Conservation (phyloP, 345 rosid species). For the rapeseed (Brassica napus) region DNA sequence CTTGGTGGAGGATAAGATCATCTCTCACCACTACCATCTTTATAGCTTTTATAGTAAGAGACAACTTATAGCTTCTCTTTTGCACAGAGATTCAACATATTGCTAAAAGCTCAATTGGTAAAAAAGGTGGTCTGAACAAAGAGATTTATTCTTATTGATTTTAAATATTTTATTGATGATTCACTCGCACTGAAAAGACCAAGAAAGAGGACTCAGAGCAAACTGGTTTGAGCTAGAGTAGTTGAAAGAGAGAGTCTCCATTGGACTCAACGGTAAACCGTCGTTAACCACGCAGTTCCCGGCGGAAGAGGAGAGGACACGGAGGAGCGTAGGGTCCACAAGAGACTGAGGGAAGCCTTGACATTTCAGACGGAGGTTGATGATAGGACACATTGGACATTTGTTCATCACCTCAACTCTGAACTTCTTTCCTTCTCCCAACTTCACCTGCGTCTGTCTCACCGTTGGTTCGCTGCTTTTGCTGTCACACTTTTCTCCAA, state of each 20-base stretch:
- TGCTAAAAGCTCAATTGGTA: constrained; percentile 13
- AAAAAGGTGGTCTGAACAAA: constrained; percentile 18
- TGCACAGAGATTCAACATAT: constrained; percentile 32
- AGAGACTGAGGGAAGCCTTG: constrained; percentile 41
- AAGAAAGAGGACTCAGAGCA: constrained; percentile 32
- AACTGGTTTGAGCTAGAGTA: constrained; percentile 32
- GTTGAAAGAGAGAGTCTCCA: constrained; percentile 36
- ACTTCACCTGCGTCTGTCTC: constrained; percentile 27
- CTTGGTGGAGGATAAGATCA: not conserved
- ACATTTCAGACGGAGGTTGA: constrained; percentile 39
- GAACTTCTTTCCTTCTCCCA: constrained; percentile 28
- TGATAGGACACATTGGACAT: constrained; percentile 31
- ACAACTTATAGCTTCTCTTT: constrained; percentile 2
- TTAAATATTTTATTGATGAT: not conserved
- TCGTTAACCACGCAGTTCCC: constrained; percentile 34
- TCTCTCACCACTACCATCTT: not conserved
- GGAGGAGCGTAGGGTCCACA: constrained; percentile 40
- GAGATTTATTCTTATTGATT: not conserved
- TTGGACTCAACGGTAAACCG: constrained; percentile 37
- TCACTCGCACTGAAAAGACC: constrained; percentile 43
- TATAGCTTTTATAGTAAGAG: constrained; percentile 5
- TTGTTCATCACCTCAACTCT: constrained; percentile 38
- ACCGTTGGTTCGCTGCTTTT: constrained; percentile 33
- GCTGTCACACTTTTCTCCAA: constrained; percentile 34
- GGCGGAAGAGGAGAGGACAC: constrained; percentile 33